phyloP scores from a whole-genome alignment of 305 asterid species.

The Fraxinus angustifolia region DNA sequence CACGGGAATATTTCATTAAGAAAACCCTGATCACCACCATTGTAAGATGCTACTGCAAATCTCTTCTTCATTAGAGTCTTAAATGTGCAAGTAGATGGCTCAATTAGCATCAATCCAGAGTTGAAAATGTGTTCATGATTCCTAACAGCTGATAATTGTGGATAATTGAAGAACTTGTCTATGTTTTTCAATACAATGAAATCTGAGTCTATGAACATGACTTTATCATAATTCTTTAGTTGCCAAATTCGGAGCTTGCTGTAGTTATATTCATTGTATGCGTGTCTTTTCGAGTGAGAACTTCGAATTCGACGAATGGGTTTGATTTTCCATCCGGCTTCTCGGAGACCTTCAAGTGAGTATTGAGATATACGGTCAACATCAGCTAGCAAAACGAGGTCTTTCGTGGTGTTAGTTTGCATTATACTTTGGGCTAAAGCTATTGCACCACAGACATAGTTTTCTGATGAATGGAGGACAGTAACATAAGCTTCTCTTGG shows the following conservation, averaged over 20 bases:
- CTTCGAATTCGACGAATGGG: conserved; percentile 47
- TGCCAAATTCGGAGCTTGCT: conserved; percentile 77
- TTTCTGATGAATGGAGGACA: conserved; percentile 61
- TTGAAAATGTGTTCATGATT: conserved; percentile 53
- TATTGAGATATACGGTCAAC: conserved; percentile 34
- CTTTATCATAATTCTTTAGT: conserved; percentile 52
- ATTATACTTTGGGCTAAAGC: conserved; percentile 67
- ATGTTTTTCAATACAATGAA: conserved; percentile 46
- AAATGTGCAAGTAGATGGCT: conserved; percentile 62
- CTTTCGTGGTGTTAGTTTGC: conserved; percentile 50
- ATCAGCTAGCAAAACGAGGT: conserved; percentile 59
- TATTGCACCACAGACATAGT: conserved; percentile 79
- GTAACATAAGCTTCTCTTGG: conserved; percentile 63
- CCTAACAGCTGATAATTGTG: conserved; percentile 47
- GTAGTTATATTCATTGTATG: conserved; percentile 76
- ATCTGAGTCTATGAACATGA: conserved; percentile 68
- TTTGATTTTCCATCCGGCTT: conserved; percentile 65
- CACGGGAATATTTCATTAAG: conserved; percentile 63
- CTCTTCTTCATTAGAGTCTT: conserved; percentile 47
- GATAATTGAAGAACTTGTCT: conserved; percentile 51
- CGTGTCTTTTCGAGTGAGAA: conserved; percentile 34
- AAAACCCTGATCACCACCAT: conserved; percentile 78
- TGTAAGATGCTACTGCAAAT: conserved; percentile 42
- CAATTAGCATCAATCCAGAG: conserved; percentile 67
- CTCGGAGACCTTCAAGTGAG: conserved; percentile 35